Base-by-base conservation (phyloP, 768 basidiomycete species). In the Psilocybe tampanensis region DNA sequence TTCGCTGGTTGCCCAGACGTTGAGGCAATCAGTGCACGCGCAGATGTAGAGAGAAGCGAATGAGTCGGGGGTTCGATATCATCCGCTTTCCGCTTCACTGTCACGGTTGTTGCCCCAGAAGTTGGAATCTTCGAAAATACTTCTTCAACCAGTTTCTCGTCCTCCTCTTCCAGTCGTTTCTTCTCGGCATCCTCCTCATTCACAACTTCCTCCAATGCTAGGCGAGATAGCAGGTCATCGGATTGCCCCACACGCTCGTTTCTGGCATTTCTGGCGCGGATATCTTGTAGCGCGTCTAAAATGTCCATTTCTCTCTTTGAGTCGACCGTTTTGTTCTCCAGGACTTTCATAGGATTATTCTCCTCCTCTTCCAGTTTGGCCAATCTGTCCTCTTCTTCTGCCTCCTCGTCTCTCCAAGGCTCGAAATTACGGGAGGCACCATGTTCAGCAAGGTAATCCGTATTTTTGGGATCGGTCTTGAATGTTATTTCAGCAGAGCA, bases 401-500 rank as follows among this genome's bases (percentile, higher is more conserved):
- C 88, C 61, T 80, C 65, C 67, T 94, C 89, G 54, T 95, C 94
- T 65, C 94, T 76, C 95, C 95, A 98, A 12, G 95, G 94, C 74
- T 99, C 97, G 68, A 98, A 98, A 70, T 98, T 99, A 4, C 97
- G 86, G 3, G 92, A 94, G 24, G 97, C 97, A 26, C 97, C 97
- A 67, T 98, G 96, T 74, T 99, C 96, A 42, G 93, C 94, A 18
- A 80, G 41, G 64, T 96, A 96, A 70, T 96, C 94, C 0, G 95
- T 95, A 69, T 97, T 95, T 81, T 96, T 96, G 18, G 96, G 96
- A 69, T 99, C 96, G 0, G 97, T 99, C 73, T 98, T 98, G 86
- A 99, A 99, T 0, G 97, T 98, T 62, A 99, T 98, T 70, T 99
- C 97, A 8, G 96, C 91, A 2, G 95, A 97, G 70, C 97, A 99